phyloP scores from a whole-genome alignment of 306 rosid species.

The Potentilla sterilis region DNA sequence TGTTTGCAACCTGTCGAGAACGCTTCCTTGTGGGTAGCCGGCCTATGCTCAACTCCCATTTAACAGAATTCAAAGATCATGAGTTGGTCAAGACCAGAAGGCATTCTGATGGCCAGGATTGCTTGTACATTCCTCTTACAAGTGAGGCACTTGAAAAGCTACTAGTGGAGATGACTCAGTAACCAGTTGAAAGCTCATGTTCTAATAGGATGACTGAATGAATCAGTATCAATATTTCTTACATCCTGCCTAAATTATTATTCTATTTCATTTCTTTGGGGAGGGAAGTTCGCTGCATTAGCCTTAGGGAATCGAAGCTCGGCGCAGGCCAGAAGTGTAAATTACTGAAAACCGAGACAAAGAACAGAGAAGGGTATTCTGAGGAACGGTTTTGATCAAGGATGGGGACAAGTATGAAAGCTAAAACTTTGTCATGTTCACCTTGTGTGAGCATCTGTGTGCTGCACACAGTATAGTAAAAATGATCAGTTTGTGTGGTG shows the following conservation, averaged over 20 bases:
- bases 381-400: neutral
- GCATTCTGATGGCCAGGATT: constrained; percentile 91
- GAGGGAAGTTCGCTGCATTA: neutral
- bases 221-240: too few relatives aligned
- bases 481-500: neutral
- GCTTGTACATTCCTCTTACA: constrained; percentile 54
- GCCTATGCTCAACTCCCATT: constrained; percentile 75
- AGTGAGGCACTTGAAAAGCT: constrained; percentile 81
- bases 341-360: neutral
- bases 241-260: neutral
- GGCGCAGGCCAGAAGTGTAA: neutral
- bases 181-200: neutral
- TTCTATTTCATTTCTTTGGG: neutral
- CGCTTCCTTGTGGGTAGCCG: constrained; percentile 83
- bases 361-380: neutral
- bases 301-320: neutral
- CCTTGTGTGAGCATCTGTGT: neutral
- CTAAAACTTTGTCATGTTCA: neutral
- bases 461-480: neutral
- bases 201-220: neutral
- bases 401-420: neutral
- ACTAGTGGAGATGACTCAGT: constrained; percentile 45
- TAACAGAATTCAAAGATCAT: constrained; percentile 91
- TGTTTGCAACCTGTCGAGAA: constrained; percentile 73
- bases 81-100: constrained; percentile 81